Evolutionary conservation across 257 asterid species (phyloP).

Genomic region (Pogostemon cablin): DNA sequence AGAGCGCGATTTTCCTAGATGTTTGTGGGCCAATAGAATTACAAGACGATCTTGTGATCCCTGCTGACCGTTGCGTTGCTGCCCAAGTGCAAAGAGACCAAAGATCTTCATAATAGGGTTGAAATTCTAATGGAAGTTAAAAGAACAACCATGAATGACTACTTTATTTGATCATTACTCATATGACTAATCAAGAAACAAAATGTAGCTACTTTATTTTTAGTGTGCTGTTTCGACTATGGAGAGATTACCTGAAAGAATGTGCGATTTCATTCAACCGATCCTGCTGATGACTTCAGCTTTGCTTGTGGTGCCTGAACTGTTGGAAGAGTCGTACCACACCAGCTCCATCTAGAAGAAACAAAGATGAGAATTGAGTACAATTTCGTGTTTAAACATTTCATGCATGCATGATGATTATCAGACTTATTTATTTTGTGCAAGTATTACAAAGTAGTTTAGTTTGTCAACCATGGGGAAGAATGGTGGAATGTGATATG

Average conservation of each 20-base stretch:
- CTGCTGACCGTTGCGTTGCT: background rate
- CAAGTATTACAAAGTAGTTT: no score
- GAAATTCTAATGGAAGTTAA: background rate
- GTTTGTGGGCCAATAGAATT: background rate
- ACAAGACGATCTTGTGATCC: background rate
- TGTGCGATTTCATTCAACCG: slow-evolving; percentile 35
- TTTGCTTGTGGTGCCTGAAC: slow-evolving; percentile 54
- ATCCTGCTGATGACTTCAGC: slow-evolving; percentile 53
- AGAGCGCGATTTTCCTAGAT: no score
- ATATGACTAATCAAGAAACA: background rate
- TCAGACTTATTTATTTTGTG: background rate
- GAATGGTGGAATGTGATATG: background rate
- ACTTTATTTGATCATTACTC: background rate
- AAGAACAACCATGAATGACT: background rate
- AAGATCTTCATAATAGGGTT: slow-evolving; percentile 8
- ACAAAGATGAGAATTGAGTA: background rate
- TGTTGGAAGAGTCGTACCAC: slow-evolving; percentile 72
- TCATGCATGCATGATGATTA: background rate
- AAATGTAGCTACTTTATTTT: background rate
- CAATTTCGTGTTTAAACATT: background rate
- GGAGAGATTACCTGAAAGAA: slow-evolving; percentile 7
- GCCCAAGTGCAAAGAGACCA: slow-evolving; percentile 15
- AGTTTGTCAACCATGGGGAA: background rate
- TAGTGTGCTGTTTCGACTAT: no score
- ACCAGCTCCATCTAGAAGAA: slow-evolving; percentile 78